Percentiles rank a stretch among this genome's conserved stretches.
phyloP scores from a whole-genome alignment of 306 rosid species.

The Macrotyloma uniflorum region DNA sequence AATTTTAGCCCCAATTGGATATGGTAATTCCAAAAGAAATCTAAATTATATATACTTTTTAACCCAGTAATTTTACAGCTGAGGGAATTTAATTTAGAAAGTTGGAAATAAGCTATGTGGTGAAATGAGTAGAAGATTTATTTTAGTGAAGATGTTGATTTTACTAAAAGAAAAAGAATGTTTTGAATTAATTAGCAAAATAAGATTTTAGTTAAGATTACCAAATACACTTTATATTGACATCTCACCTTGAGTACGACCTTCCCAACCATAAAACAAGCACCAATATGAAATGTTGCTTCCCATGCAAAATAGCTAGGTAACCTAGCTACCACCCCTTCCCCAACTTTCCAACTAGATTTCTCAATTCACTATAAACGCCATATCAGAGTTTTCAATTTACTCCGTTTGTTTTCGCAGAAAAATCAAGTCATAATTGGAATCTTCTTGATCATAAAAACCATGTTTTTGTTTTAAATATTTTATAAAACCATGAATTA shows the following conservation, averaged over 20 bases:
- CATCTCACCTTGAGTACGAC: constrained; percentile 52
- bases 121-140: not conserved
- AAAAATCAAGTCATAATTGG: not conserved
- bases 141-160: not conserved
- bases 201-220: not conserved
- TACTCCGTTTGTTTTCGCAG: not conserved
- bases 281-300: constrained; percentile 51
- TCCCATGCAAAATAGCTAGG: constrained; percentile 55
- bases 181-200: not conserved
- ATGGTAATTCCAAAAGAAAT: too few relatives aligned
- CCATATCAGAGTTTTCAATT: not conserved
- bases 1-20: too few relatives aligned
- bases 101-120: not conserved
- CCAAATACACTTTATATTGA: constrained; percentile 41
- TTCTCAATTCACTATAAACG: constrained; percentile 18
- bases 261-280: constrained; percentile 51
- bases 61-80: not conserved
- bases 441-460: not conserved
- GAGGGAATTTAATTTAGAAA: too few relatives aligned
- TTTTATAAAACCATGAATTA: not conserved
- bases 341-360: constrained; percentile 32
- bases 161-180: not conserved
- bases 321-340: constrained; percentile 35
- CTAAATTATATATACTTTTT: not conserved
- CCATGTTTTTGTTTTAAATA: not conserved